These are phyloP conservation scores for Brassica juncea DNA, from an alignment of 345 rosid species.

Conservation along the genomic window DNA sequence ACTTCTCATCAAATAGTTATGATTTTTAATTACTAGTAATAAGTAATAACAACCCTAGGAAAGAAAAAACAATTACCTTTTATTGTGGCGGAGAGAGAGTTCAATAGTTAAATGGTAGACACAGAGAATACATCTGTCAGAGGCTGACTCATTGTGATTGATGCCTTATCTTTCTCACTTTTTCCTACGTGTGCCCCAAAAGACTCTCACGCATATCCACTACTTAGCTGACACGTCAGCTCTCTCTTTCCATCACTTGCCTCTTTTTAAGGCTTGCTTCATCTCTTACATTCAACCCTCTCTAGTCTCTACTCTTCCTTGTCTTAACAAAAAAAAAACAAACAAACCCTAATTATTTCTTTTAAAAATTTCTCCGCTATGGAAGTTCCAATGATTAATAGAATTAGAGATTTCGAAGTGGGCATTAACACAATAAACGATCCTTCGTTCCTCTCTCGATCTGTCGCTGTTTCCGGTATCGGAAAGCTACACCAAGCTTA, in stretches of 20 bases:
- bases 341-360: conserved; percentile 32
- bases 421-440: conserved; percentile 48
- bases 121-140: conserved; percentile 39
- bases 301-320: not conserved
- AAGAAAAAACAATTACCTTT: not conserved
- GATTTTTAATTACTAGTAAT: conserved; percentile 1
- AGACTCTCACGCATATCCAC: conserved; percentile 18
- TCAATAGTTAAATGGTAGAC: conserved; percentile 16
- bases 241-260: not conserved
- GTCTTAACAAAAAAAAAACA: conserved; percentile 2
- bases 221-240: conserved; percentile 26
- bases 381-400: conserved; percentile 71
- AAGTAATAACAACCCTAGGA: not conserved
- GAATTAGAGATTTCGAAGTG: conserved; percentile 56
- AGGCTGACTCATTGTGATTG: conserved; percentile 27
- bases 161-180: conserved; percentile 33
- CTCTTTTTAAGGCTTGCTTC: not conserved
- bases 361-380: conserved; percentile 26
- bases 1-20: conserved; percentile 20
- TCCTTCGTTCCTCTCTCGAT: conserved; percentile 52
- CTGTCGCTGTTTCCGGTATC: conserved; percentile 44
- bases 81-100: not conserved
- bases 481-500: conserved; percentile 45
- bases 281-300: not conserved
- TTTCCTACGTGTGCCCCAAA: conserved; percentile 18